A percentile compares a stretch with the other conserved stretches of the same genome.
Evolutionary conservation across 139 green algal genomes (phyloP).

Genomic region (Yamagishiella unicocca): DNA sequence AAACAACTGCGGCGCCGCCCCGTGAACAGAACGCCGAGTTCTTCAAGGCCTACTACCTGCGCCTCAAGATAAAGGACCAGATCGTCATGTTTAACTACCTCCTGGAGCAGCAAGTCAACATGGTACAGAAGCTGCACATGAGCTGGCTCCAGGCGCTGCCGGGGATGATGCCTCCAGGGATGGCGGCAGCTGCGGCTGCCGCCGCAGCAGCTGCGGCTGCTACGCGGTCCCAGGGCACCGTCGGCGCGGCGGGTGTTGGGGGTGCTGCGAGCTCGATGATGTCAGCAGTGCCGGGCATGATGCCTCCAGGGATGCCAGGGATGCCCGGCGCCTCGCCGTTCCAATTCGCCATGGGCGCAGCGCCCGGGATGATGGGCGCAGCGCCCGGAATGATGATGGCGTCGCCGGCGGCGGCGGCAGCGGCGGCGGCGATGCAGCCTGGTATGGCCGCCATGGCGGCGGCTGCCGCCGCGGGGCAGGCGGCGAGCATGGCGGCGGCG

Average conservation of each 20-base stretch:
- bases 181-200: conserved; percentile 26
- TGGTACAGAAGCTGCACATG: conserved; percentile 69
- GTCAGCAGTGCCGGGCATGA: conserved; percentile 4
- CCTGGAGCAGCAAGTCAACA: conserved; percentile 86
- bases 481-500: conserved; percentile 8
- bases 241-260: neutral
- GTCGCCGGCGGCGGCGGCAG: conserved; percentile 18
- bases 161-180: conserved; percentile 25
- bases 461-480: conserved; percentile 14
- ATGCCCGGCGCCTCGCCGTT: conserved; percentile 18
- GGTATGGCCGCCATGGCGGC: conserved; percentile 22
- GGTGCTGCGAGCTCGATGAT: no score
- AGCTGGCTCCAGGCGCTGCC: conserved; percentile 58
- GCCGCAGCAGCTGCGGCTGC: neutral
- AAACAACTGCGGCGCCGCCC: no score
- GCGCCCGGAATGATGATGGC: conserved; percentile 5
- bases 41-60: conserved; percentile 90
- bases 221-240: neutral
- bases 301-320: conserved; percentile 40
- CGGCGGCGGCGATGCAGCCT: conserved; percentile 24
- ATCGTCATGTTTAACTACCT: conserved; percentile 96
- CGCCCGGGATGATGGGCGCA: conserved; percentile 18
- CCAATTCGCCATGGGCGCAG: conserved; percentile 9
- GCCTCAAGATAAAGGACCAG: conserved; percentile 87
- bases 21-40: conserved; percentile 88